A percentile compares a stretch with the other conserved stretches of the same genome.
These are phyloP conservation scores for Ceratocystiopsis brevicomis DNA, from an alignment of 2,329 filamentous ascomycete genomes.

Conservation along the genomic window DNA sequence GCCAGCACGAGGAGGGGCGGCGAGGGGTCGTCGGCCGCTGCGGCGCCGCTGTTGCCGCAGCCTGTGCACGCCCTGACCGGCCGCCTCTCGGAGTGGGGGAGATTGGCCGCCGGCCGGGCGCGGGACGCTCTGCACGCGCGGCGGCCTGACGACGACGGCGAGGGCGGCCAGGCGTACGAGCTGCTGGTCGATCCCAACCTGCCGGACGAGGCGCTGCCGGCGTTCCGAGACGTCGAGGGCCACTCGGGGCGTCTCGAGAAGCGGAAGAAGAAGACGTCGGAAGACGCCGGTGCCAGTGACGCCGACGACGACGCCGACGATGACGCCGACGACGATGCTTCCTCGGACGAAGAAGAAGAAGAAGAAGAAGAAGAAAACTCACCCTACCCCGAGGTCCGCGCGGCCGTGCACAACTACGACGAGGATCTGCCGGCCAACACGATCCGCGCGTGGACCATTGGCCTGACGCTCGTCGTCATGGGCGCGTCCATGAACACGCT, in stretches of 20 bases:
- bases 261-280: background rate
- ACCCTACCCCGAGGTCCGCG: slow-evolving; percentile 42
- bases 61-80: slow-evolving; percentile 17
- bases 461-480: slow-evolving; percentile 33
- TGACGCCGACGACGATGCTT: slow-evolving; percentile 14
- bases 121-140: slow-evolving; percentile 11
- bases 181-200: slow-evolving; percentile 36
- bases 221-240: slow-evolving; percentile 6
- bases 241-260: slow-evolving; percentile 7
- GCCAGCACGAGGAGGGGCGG: background rate
- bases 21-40: background rate
- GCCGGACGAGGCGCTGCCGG: slow-evolving; percentile 23
- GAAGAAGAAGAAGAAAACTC: slow-evolving; percentile 39
- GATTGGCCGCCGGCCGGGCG: slow-evolving; percentile 15
- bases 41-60: slow-evolving; percentile 1
- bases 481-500: slow-evolving; percentile 44
- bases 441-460: slow-evolving; percentile 45
- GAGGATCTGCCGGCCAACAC: slow-evolving; percentile 48
- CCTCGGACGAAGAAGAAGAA: slow-evolving; percentile 29
- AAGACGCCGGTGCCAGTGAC: background rate
- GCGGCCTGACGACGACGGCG: slow-evolving; percentile 21
- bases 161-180: slow-evolving; percentile 30
- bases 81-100: slow-evolving; percentile 22
- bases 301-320: background rate
- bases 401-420: slow-evolving; percentile 45